A percentile compares a stretch with the other conserved stretches of the same genome.
phyloP scores from a whole-genome alignment of 495 filamentous ascomycete species.

The Neurospora sp. region DNA sequence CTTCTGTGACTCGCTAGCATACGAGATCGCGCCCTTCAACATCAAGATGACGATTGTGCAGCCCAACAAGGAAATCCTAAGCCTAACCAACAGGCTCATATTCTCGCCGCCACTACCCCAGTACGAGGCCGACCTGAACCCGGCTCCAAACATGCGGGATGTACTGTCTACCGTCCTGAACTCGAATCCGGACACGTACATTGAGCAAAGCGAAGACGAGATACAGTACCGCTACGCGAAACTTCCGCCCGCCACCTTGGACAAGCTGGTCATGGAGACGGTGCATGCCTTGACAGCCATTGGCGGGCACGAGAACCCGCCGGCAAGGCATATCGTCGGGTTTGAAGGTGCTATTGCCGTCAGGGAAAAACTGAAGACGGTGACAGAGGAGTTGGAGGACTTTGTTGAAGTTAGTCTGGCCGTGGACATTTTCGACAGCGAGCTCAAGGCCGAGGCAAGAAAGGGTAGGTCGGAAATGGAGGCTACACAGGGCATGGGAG shows the following conservation, averaged over 20 bases:
- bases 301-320: constrained; percentile 90
- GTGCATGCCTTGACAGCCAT: constrained; percentile 85
- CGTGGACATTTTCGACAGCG: constrained; percentile 61
- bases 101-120: constrained; percentile 64
- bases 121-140: constrained; percentile 64
- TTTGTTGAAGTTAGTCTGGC: constrained; percentile 83
- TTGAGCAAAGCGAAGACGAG: constrained; percentile 36
- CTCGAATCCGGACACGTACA: constrained; percentile 40
- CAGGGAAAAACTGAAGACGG: constrained; percentile 92
- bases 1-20: constrained; percentile 94
- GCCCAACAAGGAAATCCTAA: constrained; percentile 69
- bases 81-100: constrained; percentile 76
- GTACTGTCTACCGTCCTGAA: constrained; percentile 67
- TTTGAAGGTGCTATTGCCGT: constrained; percentile 81
- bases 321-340: constrained; percentile 87
- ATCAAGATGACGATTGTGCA: constrained; percentile 93
- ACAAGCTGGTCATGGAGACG: constrained; percentile 73
- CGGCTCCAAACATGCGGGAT: constrained; percentile 68
- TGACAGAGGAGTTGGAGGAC: constrained; percentile 91
- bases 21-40: constrained; percentile 96
- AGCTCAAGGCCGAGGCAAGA: constrained; percentile 36
- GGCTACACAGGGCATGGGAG: neutral
- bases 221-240: constrained; percentile 64
- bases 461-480: constrained; percentile 19
- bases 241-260: constrained; percentile 52